These are phyloP conservation scores for Diaporthe sp. DNA, from an alignment of 2,329 filamentous ascomycete species.

Conservation along the genomic window DNA sequence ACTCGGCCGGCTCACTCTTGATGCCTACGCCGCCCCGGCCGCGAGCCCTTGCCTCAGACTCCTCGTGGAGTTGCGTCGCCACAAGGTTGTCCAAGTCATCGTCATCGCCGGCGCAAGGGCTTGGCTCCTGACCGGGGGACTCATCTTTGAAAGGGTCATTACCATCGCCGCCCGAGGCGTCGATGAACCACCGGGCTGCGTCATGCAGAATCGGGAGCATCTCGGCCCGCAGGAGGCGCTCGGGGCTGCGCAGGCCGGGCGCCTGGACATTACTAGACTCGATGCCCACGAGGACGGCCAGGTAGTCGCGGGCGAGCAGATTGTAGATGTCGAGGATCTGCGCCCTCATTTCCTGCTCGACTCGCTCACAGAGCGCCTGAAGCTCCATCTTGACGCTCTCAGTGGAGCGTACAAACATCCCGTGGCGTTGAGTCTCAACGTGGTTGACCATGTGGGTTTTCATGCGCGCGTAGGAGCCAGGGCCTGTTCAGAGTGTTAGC, in stretches of 20 bases:
- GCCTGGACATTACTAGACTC: neutral
- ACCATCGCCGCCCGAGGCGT: neutral
- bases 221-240: neutral
- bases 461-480: conserved; percentile 3
- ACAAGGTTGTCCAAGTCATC: neutral
- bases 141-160: neutral
- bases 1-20: neutral
- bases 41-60: neutral
- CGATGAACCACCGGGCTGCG: neutral
- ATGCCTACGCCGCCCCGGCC: neutral
- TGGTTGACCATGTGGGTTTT: conserved; percentile 5
- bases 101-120: neutral
- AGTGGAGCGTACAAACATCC: neutral
- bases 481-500: neutral
- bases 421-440: neutral
- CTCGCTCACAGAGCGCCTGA: neutral
- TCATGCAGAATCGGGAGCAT: neutral
- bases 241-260: neutral
- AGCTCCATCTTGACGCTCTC: conserved; percentile 7
- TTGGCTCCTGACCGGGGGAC: neutral
- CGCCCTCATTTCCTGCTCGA: neutral
- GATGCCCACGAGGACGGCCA: conserved; percentile 3
- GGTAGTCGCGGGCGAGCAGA: conserved; percentile 12
- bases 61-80: neutral
- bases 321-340: neutral